These are phyloP conservation scores for Grosmannia clavigera DNA, from an alignment of 2,329 filamentous ascomycete species.

Conservation along the genomic window DNA sequence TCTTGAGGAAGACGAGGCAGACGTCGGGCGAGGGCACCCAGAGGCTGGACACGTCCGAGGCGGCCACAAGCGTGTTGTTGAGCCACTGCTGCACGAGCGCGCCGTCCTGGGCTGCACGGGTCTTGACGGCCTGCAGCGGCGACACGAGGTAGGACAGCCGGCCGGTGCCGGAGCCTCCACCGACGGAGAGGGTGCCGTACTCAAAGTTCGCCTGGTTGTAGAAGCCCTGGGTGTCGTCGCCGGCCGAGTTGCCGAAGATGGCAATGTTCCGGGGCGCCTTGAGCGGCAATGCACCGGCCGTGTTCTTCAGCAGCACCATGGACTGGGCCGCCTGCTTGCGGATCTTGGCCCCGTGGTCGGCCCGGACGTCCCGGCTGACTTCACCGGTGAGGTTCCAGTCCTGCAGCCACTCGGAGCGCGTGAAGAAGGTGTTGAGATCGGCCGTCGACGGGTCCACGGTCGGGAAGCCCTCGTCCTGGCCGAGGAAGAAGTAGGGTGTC, in stretches of 20 bases:
- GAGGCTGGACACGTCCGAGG: neutral
- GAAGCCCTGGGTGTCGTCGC: conserved; percentile 58
- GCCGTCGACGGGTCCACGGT: conserved; percentile 25
- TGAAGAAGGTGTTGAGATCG: conserved; percentile 36
- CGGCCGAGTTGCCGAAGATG: conserved; percentile 65
- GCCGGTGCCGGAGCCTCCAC: conserved; percentile 79
- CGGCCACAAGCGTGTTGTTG: conserved; percentile 11
- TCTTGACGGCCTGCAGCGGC: conserved; percentile 44
- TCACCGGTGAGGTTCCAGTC: conserved; percentile 12
- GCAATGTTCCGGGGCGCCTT: conserved; percentile 35
- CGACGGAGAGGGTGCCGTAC: conserved; percentile 61
- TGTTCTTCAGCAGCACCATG: conserved; percentile 51
- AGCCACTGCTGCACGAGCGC: conserved; percentile 41
- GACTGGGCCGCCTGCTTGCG: conserved; percentile 41
- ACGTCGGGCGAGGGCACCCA: conserved; percentile 48
- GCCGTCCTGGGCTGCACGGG: conserved; percentile 42
- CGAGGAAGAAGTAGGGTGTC: conserved; percentile 25
- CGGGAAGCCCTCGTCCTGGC: conserved; percentile 13
- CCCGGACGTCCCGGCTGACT: conserved; percentile 31
- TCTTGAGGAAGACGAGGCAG: conserved; percentile 73
- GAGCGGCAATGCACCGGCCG: conserved; percentile 40
- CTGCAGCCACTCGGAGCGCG: conserved; percentile 30
- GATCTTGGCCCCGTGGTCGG: conserved; percentile 34
- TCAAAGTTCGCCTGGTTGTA: conserved; percentile 22
- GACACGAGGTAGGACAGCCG: conserved; percentile 72